phyloP scores from a whole-genome alignment of 1,139 yeast genomes.

The Suhomyces coccinellae region DNA sequence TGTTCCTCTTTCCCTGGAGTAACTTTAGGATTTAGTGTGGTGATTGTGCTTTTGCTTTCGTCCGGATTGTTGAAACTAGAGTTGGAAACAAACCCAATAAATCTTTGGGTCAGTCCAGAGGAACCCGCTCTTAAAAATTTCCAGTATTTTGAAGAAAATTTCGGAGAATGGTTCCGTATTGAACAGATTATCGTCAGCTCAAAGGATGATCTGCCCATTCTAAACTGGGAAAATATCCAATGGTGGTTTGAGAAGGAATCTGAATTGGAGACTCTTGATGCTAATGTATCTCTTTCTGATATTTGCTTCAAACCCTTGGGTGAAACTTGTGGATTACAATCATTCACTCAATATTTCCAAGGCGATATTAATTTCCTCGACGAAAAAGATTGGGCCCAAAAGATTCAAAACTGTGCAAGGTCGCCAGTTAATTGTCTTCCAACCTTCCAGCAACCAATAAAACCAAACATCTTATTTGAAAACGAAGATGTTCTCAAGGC shows the following conservation, averaged over 20 bases:
- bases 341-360: conserved; percentile 83
- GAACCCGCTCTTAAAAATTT: conserved; percentile 75
- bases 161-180: conserved; percentile 90
- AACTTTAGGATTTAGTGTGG: conserved; percentile 49
- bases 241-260: conserved; percentile 89
- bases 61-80: conserved; percentile 53
- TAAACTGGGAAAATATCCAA: conserved; percentile 61
- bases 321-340: conserved; percentile 83
- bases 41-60: conserved; percentile 48
- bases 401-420: conserved; percentile 60
- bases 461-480: conserved; percentile 63
- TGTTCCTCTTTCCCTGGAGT: conserved; percentile 62
- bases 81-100: conserved; percentile 77
- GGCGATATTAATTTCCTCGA: conserved; percentile 59
- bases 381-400: conserved; percentile 52
- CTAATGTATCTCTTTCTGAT: conserved; percentile 50
- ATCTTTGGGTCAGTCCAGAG: conserved; percentile 83
- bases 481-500: conserved; percentile 55
- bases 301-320: conserved; percentile 80
- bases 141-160: conserved; percentile 68
- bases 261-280: conserved; percentile 40
- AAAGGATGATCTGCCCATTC: conserved; percentile 59
- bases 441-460: conserved; percentile 85
- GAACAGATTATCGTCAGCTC: conserved; percentile 82
- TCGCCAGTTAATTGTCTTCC: conserved; percentile 92